These are phyloP conservation scores for Annulohypoxylon nitens DNA, from an alignment of 495 filamentous ascomycete genomes.

Conservation along the genomic window DNA sequence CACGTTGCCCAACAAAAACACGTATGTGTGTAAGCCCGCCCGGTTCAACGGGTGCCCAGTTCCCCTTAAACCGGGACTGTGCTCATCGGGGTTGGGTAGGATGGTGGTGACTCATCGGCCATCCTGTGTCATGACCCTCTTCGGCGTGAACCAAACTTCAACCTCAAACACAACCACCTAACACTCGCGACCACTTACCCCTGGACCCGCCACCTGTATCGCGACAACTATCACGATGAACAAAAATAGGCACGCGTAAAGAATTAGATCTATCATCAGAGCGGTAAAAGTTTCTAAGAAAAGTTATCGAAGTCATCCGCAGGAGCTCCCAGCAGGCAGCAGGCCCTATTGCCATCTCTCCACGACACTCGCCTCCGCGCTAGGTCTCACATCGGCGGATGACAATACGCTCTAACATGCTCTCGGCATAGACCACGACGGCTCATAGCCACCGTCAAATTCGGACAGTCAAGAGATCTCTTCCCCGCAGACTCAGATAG, in stretches of 20 bases:
- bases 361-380: neutral
- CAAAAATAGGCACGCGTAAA: neutral
- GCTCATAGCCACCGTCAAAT: constrained; percentile 12
- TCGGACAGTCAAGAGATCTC: constrained; percentile 38
- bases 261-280: neutral
- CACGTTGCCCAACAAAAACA: neutral
- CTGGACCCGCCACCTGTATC: neutral
- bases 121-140: neutral
- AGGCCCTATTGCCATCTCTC: neutral
- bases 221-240: neutral
- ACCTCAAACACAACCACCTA: neutral
- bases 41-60: neutral
- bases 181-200: neutral
- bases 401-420: neutral
- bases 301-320: neutral
- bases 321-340: constrained; percentile 17
- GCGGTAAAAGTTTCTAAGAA: neutral
- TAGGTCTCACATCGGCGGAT: neutral
- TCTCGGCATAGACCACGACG: constrained; percentile 21
- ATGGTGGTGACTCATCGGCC: constrained; percentile 14
- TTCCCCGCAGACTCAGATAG: constrained; percentile 26
- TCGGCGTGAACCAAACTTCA: neutral
- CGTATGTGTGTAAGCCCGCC: neutral
- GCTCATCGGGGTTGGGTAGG: neutral
- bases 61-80: neutral